A percentile compares a stretch with the other conserved stretches of the same genome.
phyloP scores from a whole-genome alignment of 2,329 filamentous ascomycete genomes.

The Neobulgaria alba region DNA sequence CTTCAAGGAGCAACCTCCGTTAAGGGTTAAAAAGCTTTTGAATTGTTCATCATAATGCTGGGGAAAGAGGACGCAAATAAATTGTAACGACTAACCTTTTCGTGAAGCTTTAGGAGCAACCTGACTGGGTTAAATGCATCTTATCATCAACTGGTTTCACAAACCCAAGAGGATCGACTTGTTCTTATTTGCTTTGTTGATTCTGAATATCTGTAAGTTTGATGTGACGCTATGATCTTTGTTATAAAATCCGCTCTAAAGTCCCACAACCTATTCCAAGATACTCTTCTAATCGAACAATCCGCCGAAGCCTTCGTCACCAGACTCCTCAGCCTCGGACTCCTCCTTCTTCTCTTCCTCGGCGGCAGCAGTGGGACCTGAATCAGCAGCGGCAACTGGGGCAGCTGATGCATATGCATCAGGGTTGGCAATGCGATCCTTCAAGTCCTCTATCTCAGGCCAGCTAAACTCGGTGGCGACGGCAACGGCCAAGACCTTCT shows the following conservation, averaged over 20 bases:
- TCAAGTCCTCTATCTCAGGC: constrained; percentile 94
- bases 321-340: constrained; percentile 58
- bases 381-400: constrained; percentile 54
- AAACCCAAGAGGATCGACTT: background rate
- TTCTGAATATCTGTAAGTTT: constrained; percentile 19
- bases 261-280: constrained; percentile 17
- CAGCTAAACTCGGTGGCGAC: constrained; percentile 86
- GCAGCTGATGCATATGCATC: constrained; percentile 86
- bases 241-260: constrained; percentile 12
- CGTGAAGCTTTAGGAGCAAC: constrained; percentile 1
- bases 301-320: constrained; percentile 62
- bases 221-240: constrained; percentile 20
- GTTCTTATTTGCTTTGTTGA: too few species aligned
- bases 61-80: constrained; percentile 9
- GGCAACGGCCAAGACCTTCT: constrained; percentile 88
- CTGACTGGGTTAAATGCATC: too few species aligned
- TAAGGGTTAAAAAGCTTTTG: constrained; percentile 35
- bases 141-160: background rate
- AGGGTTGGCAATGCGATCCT: constrained; percentile 99
- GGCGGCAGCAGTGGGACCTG: constrained; percentile 41
- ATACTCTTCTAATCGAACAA: constrained; percentile 59
- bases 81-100: constrained; percentile 20
- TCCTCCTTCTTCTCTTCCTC: constrained; percentile 52
- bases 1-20: constrained; percentile 29
- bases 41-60: constrained; percentile 29